These are phyloP conservation scores for Diutina neorugosa DNA, from an alignment of 1,139 yeast species.

Conservation along the genomic window DNA sequence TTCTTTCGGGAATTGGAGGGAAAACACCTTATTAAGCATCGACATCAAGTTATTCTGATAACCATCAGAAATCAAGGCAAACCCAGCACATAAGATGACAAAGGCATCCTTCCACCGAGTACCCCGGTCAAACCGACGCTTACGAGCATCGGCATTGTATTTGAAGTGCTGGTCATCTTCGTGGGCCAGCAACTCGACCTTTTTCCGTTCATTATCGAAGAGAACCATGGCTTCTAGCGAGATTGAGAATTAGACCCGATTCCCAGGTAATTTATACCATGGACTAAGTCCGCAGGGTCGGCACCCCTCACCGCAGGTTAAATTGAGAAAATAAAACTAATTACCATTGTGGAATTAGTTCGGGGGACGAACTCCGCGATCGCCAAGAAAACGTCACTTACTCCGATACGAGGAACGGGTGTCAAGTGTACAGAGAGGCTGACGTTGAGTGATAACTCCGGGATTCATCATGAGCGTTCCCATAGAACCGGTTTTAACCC, in stretches of 20 bases:
- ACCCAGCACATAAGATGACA: conserved; percentile 41
- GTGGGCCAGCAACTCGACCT: neutral
- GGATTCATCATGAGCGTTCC: too few species aligned
- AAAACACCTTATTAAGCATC: conserved; percentile 40
- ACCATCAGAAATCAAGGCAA: conserved; percentile 51
- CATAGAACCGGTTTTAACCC: too few species aligned
- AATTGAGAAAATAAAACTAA: too few species aligned
- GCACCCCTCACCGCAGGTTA: too few species aligned
- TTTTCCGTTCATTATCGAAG: neutral
- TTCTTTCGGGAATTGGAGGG: conserved; percentile 28
- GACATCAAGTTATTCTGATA: conserved; percentile 55
- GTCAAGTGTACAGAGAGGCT: too few species aligned
- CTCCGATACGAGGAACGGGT: too few species aligned
- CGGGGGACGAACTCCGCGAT: too few species aligned
- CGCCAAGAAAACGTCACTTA: too few species aligned
- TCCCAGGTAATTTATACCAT: neutral
- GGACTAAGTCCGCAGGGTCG: too few species aligned
- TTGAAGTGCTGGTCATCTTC: conserved; percentile 2
- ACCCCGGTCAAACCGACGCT: conserved; percentile 18
- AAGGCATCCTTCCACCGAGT: conserved; percentile 20
- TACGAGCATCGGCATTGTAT: conserved; percentile 25
- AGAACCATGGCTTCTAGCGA: neutral
- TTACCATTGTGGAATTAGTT: too few species aligned
- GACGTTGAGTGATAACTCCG: too few species aligned
- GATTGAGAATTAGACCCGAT: neutral